phyloP scores from a whole-genome alignment of 352 stramenopile genomes.

The Globisporangium perplexum region DNA sequence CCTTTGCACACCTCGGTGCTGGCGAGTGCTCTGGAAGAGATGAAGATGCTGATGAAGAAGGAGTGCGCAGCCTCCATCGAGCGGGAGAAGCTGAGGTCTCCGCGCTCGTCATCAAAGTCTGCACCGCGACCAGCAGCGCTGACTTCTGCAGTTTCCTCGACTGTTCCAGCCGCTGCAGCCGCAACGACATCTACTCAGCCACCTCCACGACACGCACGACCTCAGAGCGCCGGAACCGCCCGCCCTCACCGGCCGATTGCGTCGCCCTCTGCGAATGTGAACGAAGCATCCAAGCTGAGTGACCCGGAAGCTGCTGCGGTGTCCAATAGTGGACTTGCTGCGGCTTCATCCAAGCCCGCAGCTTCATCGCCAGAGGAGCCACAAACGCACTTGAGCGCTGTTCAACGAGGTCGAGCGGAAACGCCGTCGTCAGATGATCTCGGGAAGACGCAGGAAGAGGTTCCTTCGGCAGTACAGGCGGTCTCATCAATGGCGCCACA shows the following conservation, averaged over 20 bases:
- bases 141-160: not conserved
- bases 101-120: conserved; percentile 8
- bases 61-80: conserved; percentile 23
- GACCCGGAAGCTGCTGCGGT: not conserved
- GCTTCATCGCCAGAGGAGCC: no score
- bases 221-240: conserved; percentile 14
- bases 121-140: not conserved
- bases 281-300: not conserved
- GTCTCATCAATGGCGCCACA: no score
- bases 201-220: not conserved
- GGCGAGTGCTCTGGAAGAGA: conserved; percentile 30
- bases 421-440: no score
- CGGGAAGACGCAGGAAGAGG: not conserved
- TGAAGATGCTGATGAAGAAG: conserved; percentile 25
- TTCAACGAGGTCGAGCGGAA: no score
- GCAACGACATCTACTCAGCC: not conserved
- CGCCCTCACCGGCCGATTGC: not conserved
- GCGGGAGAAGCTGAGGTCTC: conserved; percentile 26
- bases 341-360: no score
- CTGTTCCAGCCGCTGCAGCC: not conserved
- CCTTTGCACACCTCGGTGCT: conserved; percentile 19
- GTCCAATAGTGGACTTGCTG: not conserved
- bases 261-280: not conserved
- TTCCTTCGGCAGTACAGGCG: not conserved
- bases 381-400: no score